Percentiles rank a stretch among this genome's conserved stretches.
Conservation (phyloP, 2,329 filamentous ascomycete genomes). For the Fusarium palustre region DNA sequence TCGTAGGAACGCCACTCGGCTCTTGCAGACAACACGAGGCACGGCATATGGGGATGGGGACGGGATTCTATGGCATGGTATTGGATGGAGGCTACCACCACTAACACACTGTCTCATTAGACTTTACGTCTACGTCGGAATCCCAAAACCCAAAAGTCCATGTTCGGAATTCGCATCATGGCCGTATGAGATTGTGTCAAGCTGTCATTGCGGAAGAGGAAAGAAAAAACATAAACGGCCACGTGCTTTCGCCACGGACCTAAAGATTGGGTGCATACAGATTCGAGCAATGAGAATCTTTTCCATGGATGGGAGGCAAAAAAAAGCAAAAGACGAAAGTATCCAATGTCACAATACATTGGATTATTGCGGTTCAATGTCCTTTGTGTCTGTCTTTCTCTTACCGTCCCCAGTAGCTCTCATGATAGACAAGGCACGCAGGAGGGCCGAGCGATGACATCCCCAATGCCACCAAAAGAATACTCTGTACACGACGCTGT, state of each 20-base stretch:
- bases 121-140: conserved; percentile 8
- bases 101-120: neutral
- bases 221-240: conserved; percentile 1
- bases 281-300: neutral
- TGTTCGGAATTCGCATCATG: conserved; percentile 14
- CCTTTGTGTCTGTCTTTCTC: conserved; percentile 1
- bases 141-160: conserved; percentile 5
- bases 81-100: neutral
- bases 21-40: neutral
- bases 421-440: conserved; percentile 9
- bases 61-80: neutral
- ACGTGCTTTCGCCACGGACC: conserved; percentile 30
- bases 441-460: conserved; percentile 22
- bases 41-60: neutral
- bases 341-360: conserved; percentile 13
- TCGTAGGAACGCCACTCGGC: conserved; percentile 21
- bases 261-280: conserved; percentile 2
- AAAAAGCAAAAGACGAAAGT: neutral
- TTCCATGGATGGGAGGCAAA: conserved; percentile 7
- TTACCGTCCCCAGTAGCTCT: neutral
- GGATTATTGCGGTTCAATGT: conserved; percentile 24
- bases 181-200: conserved; percentile 27
- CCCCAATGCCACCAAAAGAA: neutral
- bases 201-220: conserved; percentile 24
- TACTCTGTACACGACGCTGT: neutral